phyloP scores from a whole-genome alignment of 495 filamentous ascomycete species.

The Penicillium silybi region DNA sequence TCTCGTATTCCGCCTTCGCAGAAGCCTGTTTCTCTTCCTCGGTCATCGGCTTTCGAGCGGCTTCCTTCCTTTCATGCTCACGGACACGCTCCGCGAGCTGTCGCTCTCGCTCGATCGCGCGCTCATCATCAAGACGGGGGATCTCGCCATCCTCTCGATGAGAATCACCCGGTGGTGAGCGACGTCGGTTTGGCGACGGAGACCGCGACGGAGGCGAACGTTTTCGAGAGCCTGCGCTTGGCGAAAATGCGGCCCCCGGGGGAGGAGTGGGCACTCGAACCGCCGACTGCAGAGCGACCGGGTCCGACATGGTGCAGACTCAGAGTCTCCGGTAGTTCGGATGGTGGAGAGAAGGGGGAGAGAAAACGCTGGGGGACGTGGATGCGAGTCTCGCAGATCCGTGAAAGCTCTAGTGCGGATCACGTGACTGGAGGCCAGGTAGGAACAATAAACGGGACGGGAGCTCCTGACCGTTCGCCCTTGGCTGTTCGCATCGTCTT shows the following conservation, averaged over 20 bases:
- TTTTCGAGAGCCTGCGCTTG: slow-evolving; percentile 52
- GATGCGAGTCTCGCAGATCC: slow-evolving; percentile 15
- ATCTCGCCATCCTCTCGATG: slow-evolving; percentile 32
- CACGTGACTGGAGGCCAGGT: slow-evolving; percentile 27
- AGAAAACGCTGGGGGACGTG: slow-evolving; percentile 12
- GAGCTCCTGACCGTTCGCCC: slow-evolving; percentile 11
- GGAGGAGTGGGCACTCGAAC: slow-evolving; percentile 66
- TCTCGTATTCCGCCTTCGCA: slow-evolving; percentile 88
- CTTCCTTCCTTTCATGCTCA: slow-evolving; percentile 50
- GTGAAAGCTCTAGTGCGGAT: slow-evolving; percentile 27
- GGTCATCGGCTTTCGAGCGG: slow-evolving; percentile 57
- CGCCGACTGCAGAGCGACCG: slow-evolving; percentile 58
- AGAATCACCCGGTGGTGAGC: slow-evolving; percentile 51
- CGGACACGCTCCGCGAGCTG: slow-evolving; percentile 59
- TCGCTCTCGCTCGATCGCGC: slow-evolving; percentile 57
- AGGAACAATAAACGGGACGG: slow-evolving; percentile 3
- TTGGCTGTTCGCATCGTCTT: slow-evolving; percentile 7
- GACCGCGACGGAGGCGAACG: slow-evolving; percentile 61
- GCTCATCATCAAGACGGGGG: slow-evolving; percentile 50
- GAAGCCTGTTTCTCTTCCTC: slow-evolving; percentile 79
- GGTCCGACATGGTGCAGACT: slow-evolving; percentile 39
- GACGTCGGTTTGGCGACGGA: slow-evolving; percentile 59
- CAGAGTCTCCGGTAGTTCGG: slow-evolving; percentile 5
- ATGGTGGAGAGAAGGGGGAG: background rate
- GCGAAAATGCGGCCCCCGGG: slow-evolving; percentile 45